A percentile compares a stretch with the other conserved stretches of the same genome.
Evolutionary conservation across 495 filamentous ascomycete species (phyloP).

Genomic region (Xylaria intraflava): DNA sequence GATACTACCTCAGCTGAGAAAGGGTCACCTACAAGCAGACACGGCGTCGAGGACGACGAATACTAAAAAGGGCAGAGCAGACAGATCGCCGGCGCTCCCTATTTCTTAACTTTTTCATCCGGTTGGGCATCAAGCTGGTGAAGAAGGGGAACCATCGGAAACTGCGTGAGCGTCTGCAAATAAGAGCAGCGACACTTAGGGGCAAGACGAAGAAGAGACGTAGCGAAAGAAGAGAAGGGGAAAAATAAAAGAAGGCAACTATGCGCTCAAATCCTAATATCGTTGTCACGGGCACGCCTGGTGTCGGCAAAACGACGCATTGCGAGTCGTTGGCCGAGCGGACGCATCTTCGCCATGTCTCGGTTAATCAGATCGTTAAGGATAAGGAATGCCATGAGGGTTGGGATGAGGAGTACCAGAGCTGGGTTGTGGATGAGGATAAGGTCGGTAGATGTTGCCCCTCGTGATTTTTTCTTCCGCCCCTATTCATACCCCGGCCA

Average conservation of each 20-base stretch:
- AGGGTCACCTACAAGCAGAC: too few relatives aligned
- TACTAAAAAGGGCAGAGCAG: too few relatives aligned
- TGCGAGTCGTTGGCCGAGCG: slow-evolving; percentile 67
- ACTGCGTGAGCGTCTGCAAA: too few relatives aligned
- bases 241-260: slow-evolving; percentile 30
- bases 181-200: not conserved
- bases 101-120: too few relatives aligned
- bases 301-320: slow-evolving; percentile 90
- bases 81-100: too few relatives aligned
- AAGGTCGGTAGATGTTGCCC: slow-evolving; percentile 52
- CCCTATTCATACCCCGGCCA: not conserved
- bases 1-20: too few relatives aligned
- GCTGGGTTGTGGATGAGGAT: slow-evolving; percentile 95
- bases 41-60: too few relatives aligned
- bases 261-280: slow-evolving; percentile 73
- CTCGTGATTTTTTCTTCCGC: slow-evolving; percentile 7
- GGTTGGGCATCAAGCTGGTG: too few relatives aligned
- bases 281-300: slow-evolving; percentile 91
- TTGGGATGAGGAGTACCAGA: slow-evolving; percentile 75
- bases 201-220: not conserved
- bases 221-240: slow-evolving; percentile 25
- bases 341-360: slow-evolving; percentile 63
- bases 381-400: slow-evolving; percentile 74
- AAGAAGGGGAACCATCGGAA: too few relatives aligned
- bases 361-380: slow-evolving; percentile 87